Percentiles rank a stretch among this genome's conserved stretches.
Conservation (phyloP, 177 flowering plant species). For the Telopea speciosissima region DNA sequence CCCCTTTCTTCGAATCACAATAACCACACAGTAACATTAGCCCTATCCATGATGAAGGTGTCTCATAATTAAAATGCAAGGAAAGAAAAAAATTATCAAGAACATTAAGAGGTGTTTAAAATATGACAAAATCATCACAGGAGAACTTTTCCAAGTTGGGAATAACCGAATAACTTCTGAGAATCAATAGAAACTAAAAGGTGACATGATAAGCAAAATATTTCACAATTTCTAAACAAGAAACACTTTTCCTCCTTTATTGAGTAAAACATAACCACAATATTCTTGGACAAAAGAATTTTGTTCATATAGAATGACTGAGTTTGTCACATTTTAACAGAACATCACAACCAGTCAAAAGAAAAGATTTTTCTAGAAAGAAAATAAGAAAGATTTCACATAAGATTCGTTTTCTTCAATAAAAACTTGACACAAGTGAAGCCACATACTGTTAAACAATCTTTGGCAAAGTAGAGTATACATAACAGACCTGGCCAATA, state of each 20-base stretch:
- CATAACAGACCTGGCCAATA: slow-evolving; percentile 69
- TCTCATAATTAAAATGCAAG: not conserved
- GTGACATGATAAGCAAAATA: too few species aligned
- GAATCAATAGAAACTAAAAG: too few species aligned
- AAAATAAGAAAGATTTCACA: too few species aligned
- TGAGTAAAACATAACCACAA: not conserved
- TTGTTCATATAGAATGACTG: not conserved
- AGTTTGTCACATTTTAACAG: not conserved
- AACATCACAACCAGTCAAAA: too few species aligned
- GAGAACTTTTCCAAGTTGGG: not conserved
- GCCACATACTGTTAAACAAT: not conserved
- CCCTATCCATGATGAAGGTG: not conserved
- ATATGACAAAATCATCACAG: not conserved
- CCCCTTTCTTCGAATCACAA: too few species aligned
- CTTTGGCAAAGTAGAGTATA: not conserved
- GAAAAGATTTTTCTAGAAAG: not conserved
- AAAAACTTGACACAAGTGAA: too few species aligned
- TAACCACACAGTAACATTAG: too few species aligned
- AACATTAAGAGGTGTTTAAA: not conserved
- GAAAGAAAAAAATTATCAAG: not conserved
- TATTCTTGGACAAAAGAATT: not conserved
- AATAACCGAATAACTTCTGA: too few species aligned
- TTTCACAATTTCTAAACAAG: too few species aligned
- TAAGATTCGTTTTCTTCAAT: too few species aligned
- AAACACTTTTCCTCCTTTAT: too few species aligned